Conservation (phyloP, 768 basidiomycete species). For the Leccinellum rugosiceps region DNA sequence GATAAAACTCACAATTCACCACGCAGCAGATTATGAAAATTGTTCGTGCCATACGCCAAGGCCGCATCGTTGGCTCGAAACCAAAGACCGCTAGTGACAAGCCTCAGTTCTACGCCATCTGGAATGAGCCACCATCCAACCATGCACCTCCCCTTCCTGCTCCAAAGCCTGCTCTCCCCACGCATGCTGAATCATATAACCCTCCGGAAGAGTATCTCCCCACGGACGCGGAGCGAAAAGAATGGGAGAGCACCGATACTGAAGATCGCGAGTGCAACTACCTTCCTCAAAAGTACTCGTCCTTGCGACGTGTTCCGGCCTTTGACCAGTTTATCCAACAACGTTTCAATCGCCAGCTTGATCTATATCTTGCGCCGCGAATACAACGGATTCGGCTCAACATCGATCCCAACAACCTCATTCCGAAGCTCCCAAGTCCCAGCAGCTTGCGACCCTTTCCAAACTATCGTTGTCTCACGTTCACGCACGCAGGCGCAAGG, state of each 20-base stretch:
- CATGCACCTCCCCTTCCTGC: conserved; percentile 89
- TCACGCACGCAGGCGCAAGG: conserved; percentile 63
- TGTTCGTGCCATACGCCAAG: conserved; percentile 95
- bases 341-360: conserved; percentile 89
- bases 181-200: conserved; percentile 96
- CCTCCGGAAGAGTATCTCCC: conserved; percentile 97
- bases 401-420: conserved; percentile 85
- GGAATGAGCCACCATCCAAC: conserved; percentile 74
- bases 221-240: conserved; percentile 72
- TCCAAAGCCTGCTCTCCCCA: conserved; percentile 86
- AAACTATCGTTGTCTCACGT: conserved; percentile 70
- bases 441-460: conserved; percentile 93
- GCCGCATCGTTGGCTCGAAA: conserved; percentile 88
- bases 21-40: conserved; percentile 93
- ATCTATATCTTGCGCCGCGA: conserved; percentile 94
- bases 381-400: conserved; percentile 84
- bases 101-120: conserved; percentile 81
- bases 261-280: conserved; percentile 90
- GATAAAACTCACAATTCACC: conserved; percentile 2
- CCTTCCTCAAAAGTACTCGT: conserved; percentile 80
- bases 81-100: conserved; percentile 66
- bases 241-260: conserved; percentile 79
- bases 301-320: conserved; percentile 87
- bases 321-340: conserved; percentile 92
- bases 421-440: conserved; percentile 93